Evolutionary conservation across 495 filamentous ascomycete genomes (phyloP), one percentile per base, ranked within the genome.

Genomic region (Umbilicaria muhlenbergii): DNA sequence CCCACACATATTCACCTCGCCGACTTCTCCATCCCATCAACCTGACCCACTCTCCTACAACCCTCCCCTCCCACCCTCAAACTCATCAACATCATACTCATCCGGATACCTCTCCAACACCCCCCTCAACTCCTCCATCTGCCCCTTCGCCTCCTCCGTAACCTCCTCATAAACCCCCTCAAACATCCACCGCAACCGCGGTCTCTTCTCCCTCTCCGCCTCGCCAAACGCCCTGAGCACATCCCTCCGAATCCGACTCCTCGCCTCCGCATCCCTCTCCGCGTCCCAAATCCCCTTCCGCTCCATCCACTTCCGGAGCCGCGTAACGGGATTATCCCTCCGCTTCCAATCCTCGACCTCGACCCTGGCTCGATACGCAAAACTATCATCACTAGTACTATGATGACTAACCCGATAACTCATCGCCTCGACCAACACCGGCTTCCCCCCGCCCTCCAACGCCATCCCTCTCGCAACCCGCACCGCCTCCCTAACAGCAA

Each of bases 331-430:
- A 55, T 96, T 96, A 58, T 98, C 91, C 10, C 92, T 69, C 4
- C 87, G 69, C 58, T 96, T 96, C 91, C 91, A 98, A 50, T 96
- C 89, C 54, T 99, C 91, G 2, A 99, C 91, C 53, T 99, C 91
- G 0, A 94, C 81, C 19, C 77, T 73, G 0, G 89, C 87, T 14
- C 91, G 86, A 60, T 99, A 99, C 1, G 89, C 89, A 55, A 94
- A 96, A 32, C 81, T 88, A 56, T 99, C 91, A 52, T 99, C 91
- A n/a, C 79, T 86, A 0, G 91, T 99, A 60, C 87, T 94, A 63
- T 99, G 91, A 58, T 99, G 91, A 32, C 78, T 84, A 37, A 99
- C 88, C 13, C 91, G 87, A 59, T 99, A 99, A 21, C 82, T 87
- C 91, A 99, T 95, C 15, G 86, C 86, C 64, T 99, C 91, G 39